phyloP scores from a whole-genome alignment of 495 filamentous ascomycete genomes.

The Chaetomidium leptoderma region DNA sequence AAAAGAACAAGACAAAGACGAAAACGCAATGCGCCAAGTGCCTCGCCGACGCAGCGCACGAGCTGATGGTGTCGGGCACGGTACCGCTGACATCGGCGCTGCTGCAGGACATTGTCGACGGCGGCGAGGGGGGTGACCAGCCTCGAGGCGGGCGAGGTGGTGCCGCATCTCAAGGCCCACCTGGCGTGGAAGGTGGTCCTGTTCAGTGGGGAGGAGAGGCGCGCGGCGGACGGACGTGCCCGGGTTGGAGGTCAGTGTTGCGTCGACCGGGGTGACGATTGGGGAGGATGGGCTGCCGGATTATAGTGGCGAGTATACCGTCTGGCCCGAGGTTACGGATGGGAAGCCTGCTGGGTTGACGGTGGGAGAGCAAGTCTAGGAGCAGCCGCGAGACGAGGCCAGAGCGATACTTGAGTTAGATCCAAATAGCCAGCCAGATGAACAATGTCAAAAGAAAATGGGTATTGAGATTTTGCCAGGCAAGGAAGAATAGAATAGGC shows the following conservation, averaged over 20 bases:
- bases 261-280: constrained; percentile 35
- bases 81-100: constrained; percentile 42
- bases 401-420: background rate
- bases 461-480: constrained; percentile 24
- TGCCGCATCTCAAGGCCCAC: constrained; percentile 34
- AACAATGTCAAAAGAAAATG: constrained; percentile 6
- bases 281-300: constrained; percentile 30
- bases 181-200: constrained; percentile 37
- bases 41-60: constrained; percentile 23
- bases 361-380: constrained; percentile 66
- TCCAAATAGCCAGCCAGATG: background rate
- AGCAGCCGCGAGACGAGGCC: background rate
- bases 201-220: constrained; percentile 33
- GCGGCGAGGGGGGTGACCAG: too few relatives aligned
- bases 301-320: constrained; percentile 33
- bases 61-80: constrained; percentile 38
- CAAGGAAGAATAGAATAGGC: background rate
- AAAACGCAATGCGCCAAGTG: constrained; percentile 37
- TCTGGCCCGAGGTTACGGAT: constrained; percentile 36
- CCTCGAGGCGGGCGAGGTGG: constrained; percentile 33
- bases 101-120: constrained; percentile 35
- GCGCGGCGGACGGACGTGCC: constrained; percentile 29
- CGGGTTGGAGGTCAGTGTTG: constrained; percentile 35
- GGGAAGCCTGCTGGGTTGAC: constrained; percentile 60
- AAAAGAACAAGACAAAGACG: too few relatives aligned